A percentile compares a stretch with the other conserved stretches of the same genome.
Conservation (phyloP, 2,329 filamentous ascomycete genomes). For the Didymella arachidicola region DNA sequence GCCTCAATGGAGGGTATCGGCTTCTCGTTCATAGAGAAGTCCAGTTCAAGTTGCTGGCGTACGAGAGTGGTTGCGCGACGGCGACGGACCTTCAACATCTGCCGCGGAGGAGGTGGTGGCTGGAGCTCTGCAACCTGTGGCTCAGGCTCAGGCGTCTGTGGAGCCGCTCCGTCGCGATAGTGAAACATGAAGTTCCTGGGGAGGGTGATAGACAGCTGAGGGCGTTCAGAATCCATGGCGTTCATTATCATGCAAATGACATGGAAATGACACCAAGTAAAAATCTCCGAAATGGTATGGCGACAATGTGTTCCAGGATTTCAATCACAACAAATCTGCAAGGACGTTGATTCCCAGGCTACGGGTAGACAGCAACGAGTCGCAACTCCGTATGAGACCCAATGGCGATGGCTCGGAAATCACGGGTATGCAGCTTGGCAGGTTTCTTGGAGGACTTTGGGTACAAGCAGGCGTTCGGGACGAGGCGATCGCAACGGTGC, state of each 20-base stretch:
- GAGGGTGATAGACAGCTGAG: slow-evolving; percentile 59
- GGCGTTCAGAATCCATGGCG: slow-evolving; percentile 54
- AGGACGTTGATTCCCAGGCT: slow-evolving; percentile 30
- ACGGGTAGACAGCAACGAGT: slow-evolving; percentile 25
- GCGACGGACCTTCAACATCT: slow-evolving; percentile 59
- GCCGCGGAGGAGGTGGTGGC: slow-evolving; percentile 56
- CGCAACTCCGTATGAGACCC: slow-evolving; percentile 23
- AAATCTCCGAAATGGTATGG: slow-evolving; percentile 21
- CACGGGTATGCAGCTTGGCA: slow-evolving; percentile 39
- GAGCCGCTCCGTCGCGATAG: slow-evolving; percentile 55
- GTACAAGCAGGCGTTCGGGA: slow-evolving; percentile 42
- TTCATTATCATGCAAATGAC: not conserved
- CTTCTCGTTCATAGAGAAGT: slow-evolving; percentile 38
- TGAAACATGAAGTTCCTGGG: slow-evolving; percentile 61
- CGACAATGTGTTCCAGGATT: slow-evolving; percentile 17
- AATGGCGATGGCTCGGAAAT: slow-evolving; percentile 23
- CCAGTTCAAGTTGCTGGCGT: slow-evolving; percentile 33
- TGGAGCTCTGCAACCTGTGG: slow-evolving; percentile 45
- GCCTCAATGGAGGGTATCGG: slow-evolving; percentile 61
- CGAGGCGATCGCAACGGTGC: slow-evolving; percentile 48
- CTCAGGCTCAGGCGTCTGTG: slow-evolving; percentile 57
- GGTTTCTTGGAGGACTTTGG: slow-evolving; percentile 30
- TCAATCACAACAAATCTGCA: slow-evolving; percentile 35
- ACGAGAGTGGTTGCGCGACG: slow-evolving; percentile 50
- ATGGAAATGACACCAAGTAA: not conserved